Base-by-base conservation (phyloP, 163 green algal species). In the Volvox carteri region DNA sequence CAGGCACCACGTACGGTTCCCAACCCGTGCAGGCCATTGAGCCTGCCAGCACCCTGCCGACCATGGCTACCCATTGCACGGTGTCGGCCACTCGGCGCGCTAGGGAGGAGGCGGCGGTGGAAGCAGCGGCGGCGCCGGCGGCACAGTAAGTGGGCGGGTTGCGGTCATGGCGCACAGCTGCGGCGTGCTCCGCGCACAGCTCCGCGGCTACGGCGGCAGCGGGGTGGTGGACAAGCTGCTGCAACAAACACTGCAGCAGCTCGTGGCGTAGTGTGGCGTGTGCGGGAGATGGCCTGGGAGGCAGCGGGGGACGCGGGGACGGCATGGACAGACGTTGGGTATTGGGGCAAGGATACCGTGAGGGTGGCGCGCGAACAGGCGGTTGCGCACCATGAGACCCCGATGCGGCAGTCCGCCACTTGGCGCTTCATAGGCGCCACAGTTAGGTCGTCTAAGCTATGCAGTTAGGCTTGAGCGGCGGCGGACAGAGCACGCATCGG, bases 231-330 rank as follows among this genome's bases (percentile, higher is more conserved):
- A 52, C 84, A 0, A 89, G 39, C 84, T 84, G 72, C 72, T 78
- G 72, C 54, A 89, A 72, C 52, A 89, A 72, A 39, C 54, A 67
- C 84, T 84, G 72, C 41, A 89, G 56, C 72, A 89, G 54, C 72
- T 89, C 84, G 84, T 89, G 84, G 0, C 84, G 84, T n/a, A 89
- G 52, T 18, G 72, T 89, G 54, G 84, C 68, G 68, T 83, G 41
- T 2, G 84, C 41, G 58, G 35, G 9, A 58, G 56, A 9, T 39
- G 56, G 1, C 78, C 73, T 80, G 73, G 44, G 9, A 28, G 44
- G 23, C 23, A 5, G 33, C n/a, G n/a, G n/a, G 62, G 23, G 62
- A 23, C 11, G n/a, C n/a, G n/a, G n/a, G n/a, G n/a, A n/a, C n/a
- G n/a, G n/a, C n/a, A n/a, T n/a, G n/a, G n/a, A n/a, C n/a, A n/a